Percentiles rank a stretch among this genome's conserved stretches.
Conservation (phyloP, 768 basidiomycete genomes). For the Lactifluus echinatus region DNA sequence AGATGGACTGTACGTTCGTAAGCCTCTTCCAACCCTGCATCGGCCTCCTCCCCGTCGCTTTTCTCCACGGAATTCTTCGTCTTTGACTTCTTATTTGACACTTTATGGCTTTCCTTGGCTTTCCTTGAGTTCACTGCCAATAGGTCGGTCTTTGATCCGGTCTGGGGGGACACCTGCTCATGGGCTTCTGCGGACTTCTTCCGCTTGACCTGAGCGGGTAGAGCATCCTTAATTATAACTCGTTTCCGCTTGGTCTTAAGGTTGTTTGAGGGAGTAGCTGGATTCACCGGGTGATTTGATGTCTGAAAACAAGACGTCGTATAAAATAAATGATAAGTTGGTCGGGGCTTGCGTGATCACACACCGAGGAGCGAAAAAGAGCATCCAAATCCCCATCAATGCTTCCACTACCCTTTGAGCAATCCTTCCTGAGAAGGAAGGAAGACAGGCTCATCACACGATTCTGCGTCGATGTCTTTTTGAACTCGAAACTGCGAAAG, state of each 20-base stretch:
- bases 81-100: slow-evolving; percentile 11
- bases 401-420: slow-evolving; percentile 1
- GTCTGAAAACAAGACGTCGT: background rate
- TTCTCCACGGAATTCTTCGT: slow-evolving; percentile 1
- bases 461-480: background rate
- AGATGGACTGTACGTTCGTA: slow-evolving; percentile 15
- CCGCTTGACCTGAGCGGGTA: slow-evolving; percentile 11
- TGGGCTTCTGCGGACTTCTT: slow-evolving; percentile 16
- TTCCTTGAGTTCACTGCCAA: slow-evolving; percentile 18
- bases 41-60: slow-evolving; percentile 26
- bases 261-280: slow-evolving; percentile 13
- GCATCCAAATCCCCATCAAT: slow-evolving; percentile 56
- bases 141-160: background rate
- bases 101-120: slow-evolving; percentile 22
- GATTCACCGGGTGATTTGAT: background rate
- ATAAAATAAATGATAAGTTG: background rate
- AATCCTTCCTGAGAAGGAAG: slow-evolving; percentile 11
- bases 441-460: slow-evolving; percentile 20
- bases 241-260: background rate
- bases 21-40: slow-evolving; percentile 32
- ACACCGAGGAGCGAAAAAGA: slow-evolving; percentile 48
- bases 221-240: background rate
- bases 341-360: slow-evolving; percentile 24
- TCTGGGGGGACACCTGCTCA: slow-evolving; percentile 9
- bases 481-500: no score